phyloP scores from a whole-genome alignment of 257 asterid genomes.

The Vinca minor region DNA sequence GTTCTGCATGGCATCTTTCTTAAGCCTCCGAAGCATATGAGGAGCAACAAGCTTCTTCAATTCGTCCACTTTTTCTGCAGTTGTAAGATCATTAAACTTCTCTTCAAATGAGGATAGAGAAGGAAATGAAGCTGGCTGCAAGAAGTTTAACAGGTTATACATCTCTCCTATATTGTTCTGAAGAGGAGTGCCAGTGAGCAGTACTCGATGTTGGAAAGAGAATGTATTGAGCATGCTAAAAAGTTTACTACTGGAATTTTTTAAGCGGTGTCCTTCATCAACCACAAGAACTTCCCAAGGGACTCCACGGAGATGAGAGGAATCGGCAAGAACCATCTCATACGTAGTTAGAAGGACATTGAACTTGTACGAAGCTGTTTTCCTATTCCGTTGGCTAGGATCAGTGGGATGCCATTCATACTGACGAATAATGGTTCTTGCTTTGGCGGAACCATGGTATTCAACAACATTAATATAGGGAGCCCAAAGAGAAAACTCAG shows the following conservation, averaged over 20 bases:
- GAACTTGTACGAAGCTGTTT: slow-evolving; percentile 59
- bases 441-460: slow-evolving; percentile 81
- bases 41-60: slow-evolving; percentile 97
- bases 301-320: slow-evolving; percentile 67
- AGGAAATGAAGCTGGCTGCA: slow-evolving; percentile 91
- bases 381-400: slow-evolving; percentile 37
- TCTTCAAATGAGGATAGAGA: slow-evolving; percentile 86
- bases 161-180: slow-evolving; percentile 98
- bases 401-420: slow-evolving; percentile 83
- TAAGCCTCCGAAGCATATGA: slow-evolving; percentile 93
- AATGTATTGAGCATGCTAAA: slow-evolving; percentile 79
- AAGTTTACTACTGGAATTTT: slow-evolving; percentile 79
- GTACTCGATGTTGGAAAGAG: slow-evolving; percentile 86
- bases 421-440: slow-evolving; percentile 78
- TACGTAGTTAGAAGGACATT: slow-evolving; percentile 90
- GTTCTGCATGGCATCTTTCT: slow-evolving; percentile 94
- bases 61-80: slow-evolving; percentile 92
- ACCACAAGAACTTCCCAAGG: slow-evolving; percentile 99
- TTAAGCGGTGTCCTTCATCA: slow-evolving; percentile 98
- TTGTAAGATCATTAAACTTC: slow-evolving; percentile 81
- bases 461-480: slow-evolving; percentile 91
- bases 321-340: slow-evolving; percentile 94
- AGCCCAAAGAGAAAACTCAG: slow-evolving; percentile 93
- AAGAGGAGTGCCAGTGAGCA: slow-evolving; percentile 95
- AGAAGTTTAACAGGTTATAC: slow-evolving; percentile 84